phyloP scores from a whole-genome alignment of 208 protist species.

The Leishmania aethiopica region DNA sequence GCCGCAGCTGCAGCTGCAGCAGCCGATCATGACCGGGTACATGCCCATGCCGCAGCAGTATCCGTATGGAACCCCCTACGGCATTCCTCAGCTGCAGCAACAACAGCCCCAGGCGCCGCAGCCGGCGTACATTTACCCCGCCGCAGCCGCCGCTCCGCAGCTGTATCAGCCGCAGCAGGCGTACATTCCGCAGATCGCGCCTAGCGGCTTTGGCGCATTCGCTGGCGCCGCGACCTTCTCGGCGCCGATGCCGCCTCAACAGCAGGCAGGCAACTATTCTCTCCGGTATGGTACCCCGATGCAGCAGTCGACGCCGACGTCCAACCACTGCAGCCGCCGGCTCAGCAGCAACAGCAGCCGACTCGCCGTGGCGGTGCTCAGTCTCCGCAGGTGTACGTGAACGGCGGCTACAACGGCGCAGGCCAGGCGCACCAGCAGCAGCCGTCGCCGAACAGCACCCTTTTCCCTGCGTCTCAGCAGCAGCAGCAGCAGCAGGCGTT shows the following conservation, averaged over 20 bases:
- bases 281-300: constrained; percentile 6
- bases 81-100: constrained; percentile 13
- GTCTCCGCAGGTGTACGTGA: constrained; percentile 30
- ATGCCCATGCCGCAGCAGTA: constrained; percentile 18
- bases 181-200: constrained; percentile 21
- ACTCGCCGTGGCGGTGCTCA: constrained; percentile 12
- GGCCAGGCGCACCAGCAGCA: constrained; percentile 5
- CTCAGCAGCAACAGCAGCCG: constrained; percentile 17
- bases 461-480: neutral
- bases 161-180: constrained; percentile 10
- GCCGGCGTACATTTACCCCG: constrained; percentile 6
- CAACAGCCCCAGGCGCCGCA: constrained; percentile 11
- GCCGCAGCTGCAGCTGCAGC: constrained; percentile 16
- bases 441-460: constrained; percentile 4
- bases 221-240: neutral
- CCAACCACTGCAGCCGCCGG: constrained; percentile 9
- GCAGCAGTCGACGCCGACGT: constrained; percentile 11
- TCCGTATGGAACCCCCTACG: constrained; percentile 10
- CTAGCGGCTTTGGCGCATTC: constrained; percentile 3
- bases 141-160: neutral
- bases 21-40: constrained; percentile 10
- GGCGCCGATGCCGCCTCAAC: neutral
- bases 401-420: constrained; percentile 20
- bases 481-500: constrained; percentile 15
- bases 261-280: constrained; percentile 10